phyloP scores from a whole-genome alignment of 768 basidiomycete species.

The Cystobasidium onofrii region DNA sequence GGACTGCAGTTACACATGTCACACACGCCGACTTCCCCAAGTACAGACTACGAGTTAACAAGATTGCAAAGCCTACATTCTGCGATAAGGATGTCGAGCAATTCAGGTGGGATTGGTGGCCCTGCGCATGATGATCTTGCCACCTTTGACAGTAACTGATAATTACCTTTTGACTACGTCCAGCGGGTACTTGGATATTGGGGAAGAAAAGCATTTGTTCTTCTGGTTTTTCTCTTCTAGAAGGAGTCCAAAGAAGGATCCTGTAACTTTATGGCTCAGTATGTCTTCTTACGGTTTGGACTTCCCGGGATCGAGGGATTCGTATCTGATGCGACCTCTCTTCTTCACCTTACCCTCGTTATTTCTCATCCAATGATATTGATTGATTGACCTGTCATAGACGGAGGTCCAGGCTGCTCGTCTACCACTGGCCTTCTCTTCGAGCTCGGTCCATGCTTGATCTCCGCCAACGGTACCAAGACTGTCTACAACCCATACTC shows the following conservation, averaged over 20 bases:
- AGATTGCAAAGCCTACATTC: conserved; percentile 8
- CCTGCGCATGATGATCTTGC: neutral
- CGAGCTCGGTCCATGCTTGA: conserved; percentile 79
- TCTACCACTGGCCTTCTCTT: conserved; percentile 67
- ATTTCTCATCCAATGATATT: neutral
- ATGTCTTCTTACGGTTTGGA: neutral
- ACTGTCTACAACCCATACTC: conserved; percentile 66
- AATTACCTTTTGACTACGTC: neutral
- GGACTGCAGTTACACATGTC: conserved; percentile 19
- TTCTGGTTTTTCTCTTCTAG: conserved; percentile 82
- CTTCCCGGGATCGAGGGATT: no score
- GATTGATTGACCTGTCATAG: neutral
- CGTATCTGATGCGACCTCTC: no score
- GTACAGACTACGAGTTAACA: conserved; percentile 25
- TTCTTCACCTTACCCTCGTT: no score
- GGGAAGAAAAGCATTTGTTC: conserved; percentile 72
- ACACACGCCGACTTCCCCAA: conserved; percentile 28
- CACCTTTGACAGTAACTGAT: neutral
- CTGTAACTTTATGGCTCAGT: conserved; percentile 26
- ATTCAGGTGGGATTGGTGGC: conserved; percentile 10
- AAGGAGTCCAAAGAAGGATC: conserved; percentile 62
- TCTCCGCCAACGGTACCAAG: conserved; percentile 62
- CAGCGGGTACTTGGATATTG: conserved; percentile 62
- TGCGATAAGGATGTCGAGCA: conserved; percentile 32
- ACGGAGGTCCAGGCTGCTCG: conserved; percentile 42